These are phyloP conservation scores for Pontederia crassipes DNA, from an alignment of 176 grass and related monocot species.

Conservation along the genomic window DNA sequence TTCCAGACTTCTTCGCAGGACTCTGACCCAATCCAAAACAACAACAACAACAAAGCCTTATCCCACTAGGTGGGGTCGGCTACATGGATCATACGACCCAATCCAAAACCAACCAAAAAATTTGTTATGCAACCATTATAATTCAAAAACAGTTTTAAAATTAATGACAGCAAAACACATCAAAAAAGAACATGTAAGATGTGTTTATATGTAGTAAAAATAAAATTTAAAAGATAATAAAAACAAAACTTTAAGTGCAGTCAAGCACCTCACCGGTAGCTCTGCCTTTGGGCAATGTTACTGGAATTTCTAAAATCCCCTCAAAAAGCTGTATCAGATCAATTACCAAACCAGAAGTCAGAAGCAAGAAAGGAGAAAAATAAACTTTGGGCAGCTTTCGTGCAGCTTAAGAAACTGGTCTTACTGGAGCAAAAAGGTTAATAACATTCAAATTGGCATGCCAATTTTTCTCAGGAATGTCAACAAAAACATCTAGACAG, in stretches of 20 bases:
- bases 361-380: background rate
- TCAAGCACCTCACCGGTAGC: conserved; percentile 93
- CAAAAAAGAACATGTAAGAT: background rate
- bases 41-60: too few relatives aligned
- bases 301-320: conserved; percentile 77
- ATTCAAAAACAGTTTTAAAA: too few relatives aligned
- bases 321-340: conserved; percentile 65
- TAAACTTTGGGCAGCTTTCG: conserved; percentile 1
- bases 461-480: conserved; percentile 87
- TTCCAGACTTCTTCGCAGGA: too few relatives aligned
- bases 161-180: background rate
- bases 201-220: background rate
- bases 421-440: conserved; percentile 90
- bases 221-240: background rate
- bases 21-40: too few relatives aligned
- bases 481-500: conserved; percentile 92
- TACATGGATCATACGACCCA: too few relatives aligned
- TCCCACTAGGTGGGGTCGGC: too few relatives aligned
- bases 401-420: conserved; percentile 18
- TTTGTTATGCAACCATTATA: too few relatives aligned
- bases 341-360: conserved; percentile 5
- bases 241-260: conserved; percentile 34
- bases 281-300: conserved; percentile 77
- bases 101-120: too few relatives aligned
- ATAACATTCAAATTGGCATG: conserved; percentile 78